Evolutionary conservation across 1,284 basidiomycete genomes (phyloP), one percentile per base, ranked within the genome.

Genomic region (Moniliella sp.): DNA sequence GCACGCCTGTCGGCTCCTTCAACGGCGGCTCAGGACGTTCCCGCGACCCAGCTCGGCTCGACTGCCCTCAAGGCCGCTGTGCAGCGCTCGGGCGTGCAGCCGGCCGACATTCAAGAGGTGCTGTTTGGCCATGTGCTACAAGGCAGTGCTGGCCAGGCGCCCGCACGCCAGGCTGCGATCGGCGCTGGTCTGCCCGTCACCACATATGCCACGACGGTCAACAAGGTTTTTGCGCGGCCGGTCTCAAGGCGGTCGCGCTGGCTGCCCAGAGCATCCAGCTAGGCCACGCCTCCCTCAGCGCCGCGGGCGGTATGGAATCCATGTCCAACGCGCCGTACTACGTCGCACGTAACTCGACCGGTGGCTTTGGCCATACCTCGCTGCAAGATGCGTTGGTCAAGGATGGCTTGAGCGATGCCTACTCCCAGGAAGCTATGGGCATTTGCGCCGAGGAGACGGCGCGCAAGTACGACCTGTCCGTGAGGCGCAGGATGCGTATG

Each of bases 151-250:
- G 63, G 62, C 4, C 64, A 65, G 49, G 50, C 56, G 13, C 64
- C 64, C 12, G 63, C 64, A n/a, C 46, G 64, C 27, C 64, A 65
- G 48, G 63, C 63, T 32, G 62, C 50, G n/a, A 74, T 97, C 37
- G 83, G 88, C 62, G 83, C 88, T 15, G 88, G 88, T 1, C 57
- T 91, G 62, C 75, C 72, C 43, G 64, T 75, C 14, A 69, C 70
- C 39, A 84, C 84, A 21, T 91, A 99, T 66, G 86, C 86, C 12
- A 97, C 91, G 25, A 97, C 91, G 33, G 78, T 99, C 67, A 99
- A 99, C 62, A 66, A 61, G 81, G 63, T 65, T 27, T n/a, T n/a
- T 65, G 64, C 51, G 64, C 64, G 11, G 60, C 57, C 2, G 64
- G 64, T 18, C 63, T 65, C 61, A 65, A 65, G 53, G 51, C 61